phyloP scores from a whole-genome alignment of 352 stramenopile species.

The Globisporangium nodosum region DNA sequence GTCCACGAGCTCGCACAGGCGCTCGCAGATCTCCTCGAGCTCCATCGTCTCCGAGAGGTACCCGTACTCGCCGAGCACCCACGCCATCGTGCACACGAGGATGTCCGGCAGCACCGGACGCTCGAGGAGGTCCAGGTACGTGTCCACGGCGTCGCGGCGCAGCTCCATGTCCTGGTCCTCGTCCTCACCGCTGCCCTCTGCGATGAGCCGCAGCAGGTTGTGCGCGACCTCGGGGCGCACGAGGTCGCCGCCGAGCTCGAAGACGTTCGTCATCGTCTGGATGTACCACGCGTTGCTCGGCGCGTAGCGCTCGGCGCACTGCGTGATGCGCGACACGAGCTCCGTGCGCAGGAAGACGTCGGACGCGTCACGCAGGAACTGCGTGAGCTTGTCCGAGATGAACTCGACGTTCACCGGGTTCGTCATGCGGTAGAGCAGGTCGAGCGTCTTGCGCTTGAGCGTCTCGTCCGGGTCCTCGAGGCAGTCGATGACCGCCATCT shows the following conservation, averaged over 20 bases:
- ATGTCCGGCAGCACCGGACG: constrained; percentile 94
- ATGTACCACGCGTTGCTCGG: constrained; percentile 99
- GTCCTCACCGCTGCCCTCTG: constrained; percentile 95
- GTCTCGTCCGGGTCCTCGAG: constrained; percentile 99
- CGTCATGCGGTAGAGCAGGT: constrained; percentile 97
- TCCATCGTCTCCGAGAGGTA: constrained; percentile 93
- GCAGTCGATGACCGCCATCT: constrained; percentile 99
- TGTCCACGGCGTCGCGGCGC: constrained; percentile 95
- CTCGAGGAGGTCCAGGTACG: constrained; percentile 95
- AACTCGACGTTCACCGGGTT: constrained; percentile 99
- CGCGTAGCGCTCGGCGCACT: constrained; percentile 96
- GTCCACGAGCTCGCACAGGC: constrained; percentile 92
- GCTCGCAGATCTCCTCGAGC: constrained; percentile 93
- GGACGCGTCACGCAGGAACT: constrained; percentile 93
- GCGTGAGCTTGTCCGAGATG: constrained; percentile 97
- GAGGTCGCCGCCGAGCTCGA: constrained; percentile 95
- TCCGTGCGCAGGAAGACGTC: constrained; percentile 98
- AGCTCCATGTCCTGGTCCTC: constrained; percentile 96
- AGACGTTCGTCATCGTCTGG: constrained; percentile 96
- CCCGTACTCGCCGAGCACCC: constrained; percentile 99
- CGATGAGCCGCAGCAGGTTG: constrained; percentile 98
- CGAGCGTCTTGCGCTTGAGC: constrained; percentile 98
- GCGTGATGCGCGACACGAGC: constrained; percentile 96
- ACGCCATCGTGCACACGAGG: constrained; percentile 97
- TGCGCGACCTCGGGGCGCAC: constrained; percentile 96